These are phyloP conservation scores for Aspergillus baeticus DNA, from an alignment of 495 filamentous ascomycete species.

Conservation along the genomic window DNA sequence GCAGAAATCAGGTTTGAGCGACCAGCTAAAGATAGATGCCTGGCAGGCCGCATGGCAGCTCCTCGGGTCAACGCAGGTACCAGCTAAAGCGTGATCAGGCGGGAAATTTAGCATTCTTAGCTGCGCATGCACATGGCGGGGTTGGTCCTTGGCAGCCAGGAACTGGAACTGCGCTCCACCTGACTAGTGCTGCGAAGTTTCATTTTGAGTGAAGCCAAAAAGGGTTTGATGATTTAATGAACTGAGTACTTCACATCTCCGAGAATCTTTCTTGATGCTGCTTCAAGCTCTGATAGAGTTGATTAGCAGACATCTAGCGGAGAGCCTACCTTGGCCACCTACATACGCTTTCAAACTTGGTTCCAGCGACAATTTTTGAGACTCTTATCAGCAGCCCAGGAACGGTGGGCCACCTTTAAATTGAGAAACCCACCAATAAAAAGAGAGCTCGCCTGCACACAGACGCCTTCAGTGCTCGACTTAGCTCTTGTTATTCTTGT, in stretches of 20 bases:
- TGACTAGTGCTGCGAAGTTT: conserved; percentile 3
- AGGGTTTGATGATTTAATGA: not conserved
- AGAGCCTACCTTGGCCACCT: too few relatives aligned
- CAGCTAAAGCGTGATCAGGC: not conserved
- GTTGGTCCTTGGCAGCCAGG: conserved; percentile 9
- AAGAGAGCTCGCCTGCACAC: not conserved
- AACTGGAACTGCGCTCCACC: conserved; percentile 5
- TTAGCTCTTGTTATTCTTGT: not conserved
- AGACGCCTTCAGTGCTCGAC: not conserved
- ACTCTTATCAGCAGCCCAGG: not conserved
- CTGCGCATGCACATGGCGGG: conserved; percentile 4
- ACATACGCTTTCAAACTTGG: too few relatives aligned
- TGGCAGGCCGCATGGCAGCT: not conserved
- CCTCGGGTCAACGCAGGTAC: conserved; percentile 4
- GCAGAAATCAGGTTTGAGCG: too few relatives aligned
- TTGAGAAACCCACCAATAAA: conserved; percentile 1
- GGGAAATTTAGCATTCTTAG: not conserved
- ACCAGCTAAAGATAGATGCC: not conserved
- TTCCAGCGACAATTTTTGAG: not conserved
- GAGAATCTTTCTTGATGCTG: too few relatives aligned
- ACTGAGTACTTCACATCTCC: not conserved
- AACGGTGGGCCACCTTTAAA: conserved; percentile 10
- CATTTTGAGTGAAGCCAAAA: not conserved
- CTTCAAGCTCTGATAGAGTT: too few relatives aligned
- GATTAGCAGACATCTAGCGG: too few relatives aligned